These are phyloP conservation scores for Rubia peregrina DNA, from an alignment of 305 asterid genomes.

Conservation along the genomic window DNA sequence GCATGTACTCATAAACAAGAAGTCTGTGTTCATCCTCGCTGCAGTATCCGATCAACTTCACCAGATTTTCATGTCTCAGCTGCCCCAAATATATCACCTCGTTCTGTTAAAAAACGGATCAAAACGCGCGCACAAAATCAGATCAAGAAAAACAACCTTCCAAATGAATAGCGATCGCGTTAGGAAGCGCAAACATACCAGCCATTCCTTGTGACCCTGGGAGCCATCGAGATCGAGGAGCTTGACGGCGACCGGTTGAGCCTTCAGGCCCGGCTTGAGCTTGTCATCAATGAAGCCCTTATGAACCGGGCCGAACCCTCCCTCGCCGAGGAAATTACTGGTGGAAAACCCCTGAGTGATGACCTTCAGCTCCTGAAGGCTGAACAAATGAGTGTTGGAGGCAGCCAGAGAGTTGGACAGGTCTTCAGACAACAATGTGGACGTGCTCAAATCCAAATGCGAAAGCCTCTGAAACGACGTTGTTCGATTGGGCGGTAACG, in stretches of 20 bases:
- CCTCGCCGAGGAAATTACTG: constrained; percentile 73
- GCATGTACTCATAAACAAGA: constrained; percentile 86
- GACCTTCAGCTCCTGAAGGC: constrained; percentile 68
- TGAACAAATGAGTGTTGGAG: constrained; percentile 57
- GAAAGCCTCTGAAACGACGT: constrained; percentile 49
- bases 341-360: constrained; percentile 68
- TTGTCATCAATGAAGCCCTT: constrained; percentile 88
- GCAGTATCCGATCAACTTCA: constrained; percentile 84
- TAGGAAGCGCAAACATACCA: too few species aligned
- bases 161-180: neutral
- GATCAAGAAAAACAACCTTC: too few species aligned
- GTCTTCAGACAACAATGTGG: constrained; percentile 58
- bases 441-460: constrained; percentile 47
- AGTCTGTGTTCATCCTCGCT: constrained; percentile 91
- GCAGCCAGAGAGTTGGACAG: constrained; percentile 68
- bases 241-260: constrained; percentile 94
- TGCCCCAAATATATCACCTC: constrained; percentile 86
- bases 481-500: constrained; percentile 12
- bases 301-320: constrained; percentile 96
- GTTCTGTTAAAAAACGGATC: constrained; percentile 59
- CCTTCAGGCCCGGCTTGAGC: constrained; percentile 66
- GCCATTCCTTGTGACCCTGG: constrained; percentile 93
- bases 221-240: constrained; percentile 77
- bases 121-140: too few species aligned
- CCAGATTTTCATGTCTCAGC: constrained; percentile 76